Base-by-base conservation (phyloP, 2,329 filamentous ascomycete species). In the Drechslerella dactyloides region DNA sequence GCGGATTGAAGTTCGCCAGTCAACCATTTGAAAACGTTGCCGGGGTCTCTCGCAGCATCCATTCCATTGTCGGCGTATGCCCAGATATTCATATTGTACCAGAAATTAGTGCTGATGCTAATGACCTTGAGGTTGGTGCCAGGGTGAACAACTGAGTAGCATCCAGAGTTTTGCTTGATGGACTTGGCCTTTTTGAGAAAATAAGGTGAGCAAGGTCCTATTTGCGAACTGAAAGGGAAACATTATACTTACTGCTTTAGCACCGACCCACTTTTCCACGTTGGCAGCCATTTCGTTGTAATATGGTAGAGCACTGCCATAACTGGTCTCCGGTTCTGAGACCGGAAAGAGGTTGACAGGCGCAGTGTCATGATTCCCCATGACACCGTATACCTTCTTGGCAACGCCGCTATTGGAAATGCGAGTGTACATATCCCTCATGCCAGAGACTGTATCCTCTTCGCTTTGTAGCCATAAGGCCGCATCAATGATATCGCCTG, bases 31-130 rank as follows among this genome's bases (percentile, higher is more conserved):
- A 87, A 79, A 76, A 86, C 82, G 11, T 80, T 80, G 3, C 66
- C 62, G 11, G 62, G 68, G 27, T 73, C 68, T 75, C 81, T 81
- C 1, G 84, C 85, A 75, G 86, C 85, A 11, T 77, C 77, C 51
- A 83, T 78, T 79, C 84, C 82, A 0, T 81, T 79, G 51, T 82
- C 80, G 72, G 83, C 80, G 74, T 85, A 87, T 37, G 84, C 77
- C 79, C 82, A 84, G 76, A 84, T 85, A 79, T 87, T 87, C 70
- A 82, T 78, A n/a, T 81, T 82, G 77, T 87, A 87, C 78, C 84
- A 86, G 70, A 86, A 78, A 76, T 86, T 85, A 17, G 84, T 86
- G 79, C 85, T 86, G 74, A 87, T 79, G 2, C 84, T 85, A 75
- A 87, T 86, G 75, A 87, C 78, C 23, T 84, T 82, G 24, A 87